A percentile compares a stretch with the other conserved stretches of the same genome.
These are phyloP conservation scores for Pyricularia pennisetigena DNA, from an alignment of 2,329 filamentous ascomycete species.

Conservation along the genomic window DNA sequence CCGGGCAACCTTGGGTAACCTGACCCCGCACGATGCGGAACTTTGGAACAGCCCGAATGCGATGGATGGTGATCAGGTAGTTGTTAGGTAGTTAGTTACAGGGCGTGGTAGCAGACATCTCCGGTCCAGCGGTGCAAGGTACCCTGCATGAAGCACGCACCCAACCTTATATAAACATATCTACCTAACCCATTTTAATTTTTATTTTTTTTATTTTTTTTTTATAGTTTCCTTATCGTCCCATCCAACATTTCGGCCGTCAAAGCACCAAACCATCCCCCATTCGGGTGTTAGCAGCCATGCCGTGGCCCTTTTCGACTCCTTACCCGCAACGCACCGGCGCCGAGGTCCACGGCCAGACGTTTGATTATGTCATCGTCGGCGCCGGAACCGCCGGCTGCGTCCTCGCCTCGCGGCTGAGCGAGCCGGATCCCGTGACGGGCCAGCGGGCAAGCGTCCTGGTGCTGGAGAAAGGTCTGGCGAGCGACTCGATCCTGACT, in stretches of 20 bases:
- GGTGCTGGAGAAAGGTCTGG: conserved; percentile 24
- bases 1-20: too few relatives aligned
- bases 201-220: not conserved
- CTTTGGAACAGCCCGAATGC: too few relatives aligned
- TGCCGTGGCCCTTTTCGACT: conserved; percentile 15
- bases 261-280: not conserved
- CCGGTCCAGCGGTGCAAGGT: too few relatives aligned
- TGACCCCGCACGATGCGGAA: too few relatives aligned
- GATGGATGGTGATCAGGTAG: too few relatives aligned
- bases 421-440: conserved; percentile 13
- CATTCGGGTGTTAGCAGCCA: not conserved
- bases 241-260: not conserved
- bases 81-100: too few relatives aligned
- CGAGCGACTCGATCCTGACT: conserved; percentile 17
- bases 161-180: too few relatives aligned
- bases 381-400: conserved; percentile 37
- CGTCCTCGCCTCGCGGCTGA: conserved; percentile 33
- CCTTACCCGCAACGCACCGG: conserved; percentile 14
- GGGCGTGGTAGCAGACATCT: too few relatives aligned
- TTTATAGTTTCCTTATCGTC: too few relatives aligned
- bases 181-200: not conserved
- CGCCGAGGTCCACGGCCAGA: conserved; percentile 14
- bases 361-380: conserved; percentile 27
- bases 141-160: too few relatives aligned
- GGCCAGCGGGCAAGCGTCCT: conserved; percentile 25